Evolutionary conservation across 306 rosid genomes (phyloP), one percentile per base, ranked within the genome.

Genomic region (Cucurbita moschata): DNA sequence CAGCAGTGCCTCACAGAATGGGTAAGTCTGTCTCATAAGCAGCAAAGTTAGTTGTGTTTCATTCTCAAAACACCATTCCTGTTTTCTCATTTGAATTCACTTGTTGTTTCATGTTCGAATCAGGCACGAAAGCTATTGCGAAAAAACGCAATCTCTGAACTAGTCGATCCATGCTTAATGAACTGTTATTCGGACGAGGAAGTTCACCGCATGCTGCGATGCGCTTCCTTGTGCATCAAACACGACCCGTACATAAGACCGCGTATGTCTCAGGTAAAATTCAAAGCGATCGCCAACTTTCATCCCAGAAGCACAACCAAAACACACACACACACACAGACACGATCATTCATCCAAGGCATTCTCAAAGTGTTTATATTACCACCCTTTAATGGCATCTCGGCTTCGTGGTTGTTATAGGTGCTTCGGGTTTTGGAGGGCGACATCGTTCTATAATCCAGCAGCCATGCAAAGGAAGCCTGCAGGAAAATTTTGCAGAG

Each of bases 1-100:
- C 97, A 94, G 68, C 99, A 94, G 73, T 94, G 95, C 82, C 97
- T 94, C 61, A 85, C 92, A 35, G 97, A 91, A 86, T 94, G 99
- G 99, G 99, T 94, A 84, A 62, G 77, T 23, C 42, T 53, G 77
- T 46, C n/a, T 67, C 73, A 13, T 3, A 35, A 54, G 40, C 59
- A 51, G 64, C 71, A 6, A 46, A 67, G 19, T 11, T 67, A 11
- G 56, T 11, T 65, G 16, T 65, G 18, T 8, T 64, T 7, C 47
- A 42, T 65, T 61, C 9, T 39, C 5, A 30, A 8, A n/a, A 12
- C 38, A n/a, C 37, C 15, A 64, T 46, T 67, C 40, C 73, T 68
- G 30, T 47, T 68, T 69, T 23, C 46, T 30, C 26, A 49, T 49
- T 26, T 12, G 51, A 61, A 42, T 13, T 75, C 40, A 56, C 4